phyloP scores from a whole-genome alignment of 2,329 filamentous ascomycete species.

The Geoglossum cookeanum region DNA sequence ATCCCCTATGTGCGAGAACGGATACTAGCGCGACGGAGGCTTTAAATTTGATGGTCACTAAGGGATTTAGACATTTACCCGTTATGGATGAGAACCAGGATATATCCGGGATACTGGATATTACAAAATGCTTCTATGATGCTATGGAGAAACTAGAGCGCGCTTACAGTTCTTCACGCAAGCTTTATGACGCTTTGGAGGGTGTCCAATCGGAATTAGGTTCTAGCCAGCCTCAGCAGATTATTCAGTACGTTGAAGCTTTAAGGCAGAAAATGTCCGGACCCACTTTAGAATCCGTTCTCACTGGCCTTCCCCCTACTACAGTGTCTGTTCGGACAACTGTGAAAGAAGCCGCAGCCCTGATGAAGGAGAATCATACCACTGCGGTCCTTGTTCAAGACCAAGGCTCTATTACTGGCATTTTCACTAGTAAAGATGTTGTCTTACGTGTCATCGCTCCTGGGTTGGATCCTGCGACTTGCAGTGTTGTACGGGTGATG shows the following conservation, averaged over 20 bases:
- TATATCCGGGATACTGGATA: conserved; percentile 93
- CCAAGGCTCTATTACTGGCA: conserved; percentile 91
- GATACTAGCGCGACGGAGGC: conserved; percentile 97
- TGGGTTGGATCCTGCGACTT: conserved; percentile 79
- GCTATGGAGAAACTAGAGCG: conserved; percentile 99
- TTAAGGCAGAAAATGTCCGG: conserved; percentile 94
- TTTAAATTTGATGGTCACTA: conserved; percentile 91
- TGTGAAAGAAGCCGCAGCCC: conserved; percentile 79
- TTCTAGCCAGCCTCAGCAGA: conserved; percentile 89
- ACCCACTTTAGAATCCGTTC: conserved; percentile 81
- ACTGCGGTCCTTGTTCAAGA: conserved; percentile 93
- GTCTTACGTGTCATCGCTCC: conserved; percentile 95
- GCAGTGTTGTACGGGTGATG: conserved; percentile 97
- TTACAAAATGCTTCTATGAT: conserved; percentile 99
- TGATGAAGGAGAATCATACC: conserved; percentile 99
- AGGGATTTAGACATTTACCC: conserved; percentile 90
- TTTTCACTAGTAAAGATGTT: conserved; percentile 98
- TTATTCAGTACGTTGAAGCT: conserved; percentile 97
- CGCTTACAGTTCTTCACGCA: conserved; percentile 92
- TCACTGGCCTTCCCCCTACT: conserved; percentile 78
- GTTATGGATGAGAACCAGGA: conserved; percentile 99
- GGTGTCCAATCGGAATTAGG: conserved; percentile 95
- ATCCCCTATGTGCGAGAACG: conserved; percentile 88
- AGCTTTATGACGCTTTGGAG: conserved; percentile 91
- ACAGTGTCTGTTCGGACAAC: conserved; percentile 93